phyloP scores from a whole-genome alignment of 768 basidiomycete genomes.

The Lyophyllum decastes region DNA sequence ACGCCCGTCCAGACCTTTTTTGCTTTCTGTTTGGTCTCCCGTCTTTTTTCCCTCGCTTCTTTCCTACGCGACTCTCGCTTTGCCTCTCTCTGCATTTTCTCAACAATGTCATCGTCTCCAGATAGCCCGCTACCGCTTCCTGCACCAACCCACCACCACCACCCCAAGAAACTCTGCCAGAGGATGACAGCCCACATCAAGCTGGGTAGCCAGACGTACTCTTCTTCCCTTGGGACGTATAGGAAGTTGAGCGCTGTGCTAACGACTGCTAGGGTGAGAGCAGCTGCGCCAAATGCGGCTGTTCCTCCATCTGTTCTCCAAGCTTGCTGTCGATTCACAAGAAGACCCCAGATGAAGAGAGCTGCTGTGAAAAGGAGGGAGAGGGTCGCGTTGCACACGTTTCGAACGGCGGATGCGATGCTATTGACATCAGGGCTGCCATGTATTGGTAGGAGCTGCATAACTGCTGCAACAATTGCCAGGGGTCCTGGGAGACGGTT shows the following conservation, averaged over 20 bases:
- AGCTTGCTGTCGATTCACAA: conserved; percentile 86
- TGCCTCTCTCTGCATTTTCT: conserved; percentile 54
- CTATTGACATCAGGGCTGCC: conserved; percentile 38
- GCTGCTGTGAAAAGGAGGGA: conserved; percentile 90
- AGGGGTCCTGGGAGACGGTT: conserved; percentile 60
- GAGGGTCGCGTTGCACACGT: conserved; percentile 96
- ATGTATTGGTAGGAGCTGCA: conserved; percentile 80
- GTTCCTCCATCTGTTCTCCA: conserved; percentile 98
- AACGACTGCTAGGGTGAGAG: conserved; percentile 78
- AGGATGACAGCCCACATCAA: conserved; percentile 90
- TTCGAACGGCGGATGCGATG: conserved; percentile 76
- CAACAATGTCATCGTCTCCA: conserved; percentile 60
- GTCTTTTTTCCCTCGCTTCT: conserved; percentile 47
- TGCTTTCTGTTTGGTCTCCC: conserved; percentile 52
- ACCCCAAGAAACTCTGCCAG: conserved; percentile 96
- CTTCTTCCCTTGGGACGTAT: conserved; percentile 80
- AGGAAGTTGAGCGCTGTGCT: conserved; percentile 87
- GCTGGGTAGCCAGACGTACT: conserved; percentile 89
- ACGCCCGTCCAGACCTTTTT: conserved; percentile 62
- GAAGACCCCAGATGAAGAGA: conserved; percentile 90
- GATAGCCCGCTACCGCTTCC: conserved; percentile 68
- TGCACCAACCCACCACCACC: conserved; percentile 99
- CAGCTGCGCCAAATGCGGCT: conserved; percentile 87
- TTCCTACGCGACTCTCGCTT: conserved; percentile 53
- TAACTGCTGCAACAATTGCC: conserved; percentile 78